Percentiles rank a stretch among this genome's conserved stretches.
These are phyloP conservation scores for Colletotrichum tamarilloi DNA, from an alignment of 2,329 filamentous ascomycete genomes.

Conservation along the genomic window DNA sequence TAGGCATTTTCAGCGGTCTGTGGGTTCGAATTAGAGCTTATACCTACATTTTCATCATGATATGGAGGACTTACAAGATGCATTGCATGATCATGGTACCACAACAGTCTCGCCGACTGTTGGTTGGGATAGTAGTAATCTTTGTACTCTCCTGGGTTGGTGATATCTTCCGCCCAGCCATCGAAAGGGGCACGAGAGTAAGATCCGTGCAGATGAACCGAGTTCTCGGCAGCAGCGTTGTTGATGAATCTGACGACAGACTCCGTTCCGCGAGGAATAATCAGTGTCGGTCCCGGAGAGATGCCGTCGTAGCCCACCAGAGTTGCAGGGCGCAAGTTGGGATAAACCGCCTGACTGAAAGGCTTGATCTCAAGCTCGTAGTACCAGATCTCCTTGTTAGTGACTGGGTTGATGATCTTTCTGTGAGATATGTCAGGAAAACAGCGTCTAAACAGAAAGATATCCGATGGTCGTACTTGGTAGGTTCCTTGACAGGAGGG, in stretches of 20 bases:
- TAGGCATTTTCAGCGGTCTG: constrained; percentile 67
- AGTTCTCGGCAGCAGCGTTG: constrained; percentile 53
- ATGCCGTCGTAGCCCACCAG: constrained; percentile 59
- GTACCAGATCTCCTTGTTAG: constrained; percentile 48
- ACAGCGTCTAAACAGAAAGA: neutral
- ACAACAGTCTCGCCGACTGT: constrained; percentile 63
- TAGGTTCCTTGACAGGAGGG: constrained; percentile 53
- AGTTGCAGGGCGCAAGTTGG: constrained; percentile 43
- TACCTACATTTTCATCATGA: fast-evolving
- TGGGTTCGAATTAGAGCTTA: neutral
- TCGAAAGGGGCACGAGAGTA: constrained; percentile 55
- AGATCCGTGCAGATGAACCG: constrained; percentile 68
- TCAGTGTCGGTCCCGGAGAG: constrained; percentile 59
- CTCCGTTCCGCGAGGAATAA: constrained; percentile 56
- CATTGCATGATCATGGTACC: constrained; percentile 65
- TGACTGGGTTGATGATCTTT: constrained; percentile 47
- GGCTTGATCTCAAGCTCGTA: constrained; percentile 49
- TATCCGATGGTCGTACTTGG: constrained; percentile 45
- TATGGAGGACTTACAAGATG: constrained; percentile 40
- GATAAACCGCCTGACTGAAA: constrained; percentile 50
- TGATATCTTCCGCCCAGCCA: constrained; percentile 65
- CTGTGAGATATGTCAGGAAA: constrained; percentile 28
- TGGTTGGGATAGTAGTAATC: constrained; percentile 72
- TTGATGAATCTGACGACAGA: constrained; percentile 63
- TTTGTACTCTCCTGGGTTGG: constrained; percentile 63